Conservation (phyloP, 257 asterid species). For the Solanum phureja region DNA sequence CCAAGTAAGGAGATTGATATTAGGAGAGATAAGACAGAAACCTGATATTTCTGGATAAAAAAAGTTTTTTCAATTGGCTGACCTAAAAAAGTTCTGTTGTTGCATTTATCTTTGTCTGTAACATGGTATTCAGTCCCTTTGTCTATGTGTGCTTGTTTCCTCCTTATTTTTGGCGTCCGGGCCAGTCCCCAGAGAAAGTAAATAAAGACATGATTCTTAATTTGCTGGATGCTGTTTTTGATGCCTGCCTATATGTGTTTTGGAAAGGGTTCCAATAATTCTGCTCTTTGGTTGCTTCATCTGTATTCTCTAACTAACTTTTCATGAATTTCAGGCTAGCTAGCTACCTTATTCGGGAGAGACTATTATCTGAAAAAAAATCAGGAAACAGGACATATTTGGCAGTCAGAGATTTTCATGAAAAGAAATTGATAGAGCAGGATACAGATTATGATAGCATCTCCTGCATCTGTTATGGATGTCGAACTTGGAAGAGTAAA, state of each 20-base stretch:
- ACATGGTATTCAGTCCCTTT: background rate
- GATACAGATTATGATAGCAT: constrained; percentile 21
- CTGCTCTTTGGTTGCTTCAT: background rate
- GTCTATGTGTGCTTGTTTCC: background rate
- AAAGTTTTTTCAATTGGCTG: background rate
- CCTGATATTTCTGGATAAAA: background rate
- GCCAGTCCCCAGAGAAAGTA: constrained; percentile 63
- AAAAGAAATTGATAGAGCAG: constrained; percentile 25
- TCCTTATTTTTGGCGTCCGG: constrained; percentile 27
- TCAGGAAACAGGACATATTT: constrained; percentile 48
- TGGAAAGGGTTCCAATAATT: background rate
- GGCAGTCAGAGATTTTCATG: constrained; percentile 25
- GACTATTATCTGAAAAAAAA: constrained; percentile 37
- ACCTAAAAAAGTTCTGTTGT: background rate
- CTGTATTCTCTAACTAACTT: constrained; percentile 1
- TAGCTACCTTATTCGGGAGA: constrained; percentile 23
- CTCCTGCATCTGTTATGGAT: constrained; percentile 83
- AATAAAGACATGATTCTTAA: constrained; percentile 66
- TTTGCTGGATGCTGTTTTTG: constrained; percentile 44
- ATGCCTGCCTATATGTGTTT: background rate
- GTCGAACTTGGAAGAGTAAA: background rate
- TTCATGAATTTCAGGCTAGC: constrained; percentile 38
- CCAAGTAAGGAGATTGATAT: background rate
- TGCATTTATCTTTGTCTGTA: background rate
- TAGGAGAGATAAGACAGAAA: background rate